These are phyloP conservation scores for Aspergillus haitiensis DNA, from an alignment of 495 filamentous ascomycete species.

Conservation along the genomic window DNA sequence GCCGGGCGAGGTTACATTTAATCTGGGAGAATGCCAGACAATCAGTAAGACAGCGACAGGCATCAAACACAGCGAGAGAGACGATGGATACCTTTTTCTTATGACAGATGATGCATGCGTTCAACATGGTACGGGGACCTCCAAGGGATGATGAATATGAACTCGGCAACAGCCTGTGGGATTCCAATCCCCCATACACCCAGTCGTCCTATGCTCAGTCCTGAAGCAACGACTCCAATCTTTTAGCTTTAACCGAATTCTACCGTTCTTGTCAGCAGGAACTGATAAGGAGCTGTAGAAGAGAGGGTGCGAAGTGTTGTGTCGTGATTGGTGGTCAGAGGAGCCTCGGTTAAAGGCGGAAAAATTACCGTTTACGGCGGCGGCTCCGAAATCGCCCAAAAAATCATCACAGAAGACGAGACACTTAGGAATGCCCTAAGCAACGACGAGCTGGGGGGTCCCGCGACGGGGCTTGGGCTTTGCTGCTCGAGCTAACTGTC, in stretches of 20 bases:
- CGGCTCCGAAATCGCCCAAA: no score
- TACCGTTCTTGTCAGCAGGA: not conserved
- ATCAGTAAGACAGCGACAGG: not conserved
- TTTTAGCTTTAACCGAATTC: no score
- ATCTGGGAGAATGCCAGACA: not conserved
- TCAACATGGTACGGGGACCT: not conserved
- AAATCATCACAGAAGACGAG: no score
- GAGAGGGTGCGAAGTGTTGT: not conserved
- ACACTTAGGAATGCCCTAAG: no score
- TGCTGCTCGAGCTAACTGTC: not conserved
- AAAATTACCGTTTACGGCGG: not conserved
- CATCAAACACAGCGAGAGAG: not conserved
- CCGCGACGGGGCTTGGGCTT: no score
- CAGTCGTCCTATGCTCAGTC: not conserved
- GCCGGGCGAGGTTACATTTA: not conserved
- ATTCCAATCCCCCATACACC: not conserved
- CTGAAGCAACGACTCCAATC: no score
- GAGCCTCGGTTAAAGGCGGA: not conserved
- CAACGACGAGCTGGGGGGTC: no score
- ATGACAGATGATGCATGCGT: conserved; percentile 2
- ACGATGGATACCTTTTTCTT: not conserved
- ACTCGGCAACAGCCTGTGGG: not conserved
- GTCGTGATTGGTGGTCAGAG: not conserved
- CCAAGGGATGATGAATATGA: not conserved
- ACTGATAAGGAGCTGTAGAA: not conserved